Base-by-base conservation (phyloP, 495 filamentous ascomycete species). In the Cairneyella variabilis region DNA sequence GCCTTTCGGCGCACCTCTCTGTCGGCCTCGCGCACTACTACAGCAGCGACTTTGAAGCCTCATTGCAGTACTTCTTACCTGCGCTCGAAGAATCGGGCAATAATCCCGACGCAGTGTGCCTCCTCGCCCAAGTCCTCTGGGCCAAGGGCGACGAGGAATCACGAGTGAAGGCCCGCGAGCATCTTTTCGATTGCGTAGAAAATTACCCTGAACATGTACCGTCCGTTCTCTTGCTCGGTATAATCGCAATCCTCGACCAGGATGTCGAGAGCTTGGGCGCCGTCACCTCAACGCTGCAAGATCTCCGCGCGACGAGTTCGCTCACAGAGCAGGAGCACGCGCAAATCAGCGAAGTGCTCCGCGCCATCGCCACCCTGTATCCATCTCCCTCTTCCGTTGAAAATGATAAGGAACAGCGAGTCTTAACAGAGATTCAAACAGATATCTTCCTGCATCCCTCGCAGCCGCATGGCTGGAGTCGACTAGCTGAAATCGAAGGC, bases 51-150 rank as follows among this genome's bases (percentile, higher is more conserved):
- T 77, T 84, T 61, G 76, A 83, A 38, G 71, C 75, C 17, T 85
- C 89, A 3, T 80, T 96, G 12, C 73, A 80, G 18, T 88, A 85
- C 75, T 95, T 97, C 71, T 82, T 88, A 49, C 72, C 82, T 11
- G 92, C 91, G 3, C 75, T 98, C 7, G 76, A 83, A 40, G 92
- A 96, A 69, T 88, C 87, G 3, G 66, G 80, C 37, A 79, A 80
- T 37, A 81, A 89, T 48, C 88, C 92, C 2, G 89, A 98, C 66
- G 86, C 92, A 3, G 83, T 91, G 14, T 96, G 91, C 62, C 76
- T 96, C 14, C 76, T 97, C 8, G 85, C 91, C 2, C 88, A 97
- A 64, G 84, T 97, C 2, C 76, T 97, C 5, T 98, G 92, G 91
- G 90, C 89, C 2, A 91, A 87, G 63, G 91, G 89, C 21, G 83